Evolutionary conservation across 257 asterid genomes (phyloP), one percentile per base, ranked within the genome.

Genomic region (Solanum peruvianum): DNA sequence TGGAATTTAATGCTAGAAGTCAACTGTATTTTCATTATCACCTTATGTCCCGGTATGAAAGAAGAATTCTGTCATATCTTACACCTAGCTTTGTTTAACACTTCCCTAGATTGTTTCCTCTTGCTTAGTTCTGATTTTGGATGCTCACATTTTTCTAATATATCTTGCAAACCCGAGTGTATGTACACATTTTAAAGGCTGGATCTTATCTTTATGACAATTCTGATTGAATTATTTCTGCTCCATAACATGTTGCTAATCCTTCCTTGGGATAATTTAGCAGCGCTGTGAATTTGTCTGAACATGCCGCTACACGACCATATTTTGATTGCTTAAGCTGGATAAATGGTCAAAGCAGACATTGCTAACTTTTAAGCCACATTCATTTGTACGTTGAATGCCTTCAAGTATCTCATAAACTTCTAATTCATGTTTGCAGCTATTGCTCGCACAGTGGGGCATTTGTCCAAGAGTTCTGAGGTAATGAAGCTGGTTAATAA

Each of bases 401-500:
- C 14, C 64, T 45, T 80, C 20, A 45, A 45, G 84, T 45, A 80
- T 47, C 85, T 80, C 85, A 80, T 20, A 9, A 31, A 35, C 6
- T 70, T 66, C 35, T 81, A 10, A 39, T 25, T 66, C 88, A n/a
- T 56, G 85, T 90, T 72, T 85, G 88, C 91, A 96, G 98, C 99
- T 72, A 89, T 96, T 86, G 96, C 99, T 47, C 95, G 99, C 37
- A 96, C 99, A 11, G 98, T 96, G 87, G 98, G 99, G 81, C 99
- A 97, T 90, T 86, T 96, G 88, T 94, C 98, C 11, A 96, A 96
- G 93, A 97, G 99, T 90, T 98, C 99, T 76, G 99, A 97, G 88
- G 99, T 97, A 83, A 97, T 96, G 99, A 96, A 96, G 93, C 92
- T 96, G 86, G 99, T 96, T 87, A 96, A 97, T 89, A 93, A 95